Evolutionary conservation across 2,329 filamentous ascomycete genomes (phyloP), one percentile per base, ranked within the genome.

Genomic region (Trichoderma koningii): DNA sequence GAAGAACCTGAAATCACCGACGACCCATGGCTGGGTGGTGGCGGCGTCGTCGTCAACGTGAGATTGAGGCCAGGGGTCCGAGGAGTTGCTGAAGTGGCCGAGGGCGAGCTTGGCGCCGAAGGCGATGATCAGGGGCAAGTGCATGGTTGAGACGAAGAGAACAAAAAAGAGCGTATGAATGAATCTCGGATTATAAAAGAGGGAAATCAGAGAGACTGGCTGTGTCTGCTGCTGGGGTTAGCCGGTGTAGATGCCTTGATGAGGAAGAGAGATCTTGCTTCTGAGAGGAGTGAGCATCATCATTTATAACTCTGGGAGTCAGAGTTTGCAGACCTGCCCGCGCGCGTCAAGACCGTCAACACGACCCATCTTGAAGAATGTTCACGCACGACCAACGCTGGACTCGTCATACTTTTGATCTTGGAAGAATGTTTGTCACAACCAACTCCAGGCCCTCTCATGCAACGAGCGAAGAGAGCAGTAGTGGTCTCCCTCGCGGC

Each of bases 51-150:
- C 12, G 28, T 3, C 6, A 30, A 1, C 7, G 28, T 30, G 28
- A 28, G 42, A n/a, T 41, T 65, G 53, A 6, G 19, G 63, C 41
- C 53, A 48, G 61, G 52, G 21, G 2, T 42, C 19, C 30, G 53
- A 48, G 28, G 45, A 5, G 55, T 65, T 59, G 2, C n/a, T 34
- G 38, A 30, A 65, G 17, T 68, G 67, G 59, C 74, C 75, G 55
- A 71, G 57, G 63, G 68, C 74, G 66, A 74, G 50, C 47, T 74
- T 72, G 71, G 71, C 71, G 70, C 73, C 75, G 9, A 76, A 66
- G 68, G 73, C 72, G 56, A 74, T 62, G 47, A 76, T 51, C 61
- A 69, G 55, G 55, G 73, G 68, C 68, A 69, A 74, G 69, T 72
- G 74, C 75, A 77, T 77, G 12, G 23, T 34, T 19, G n/a, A 61